These are phyloP conservation scores for Xylariaceae sp. DNA, from an alignment of 2,329 filamentous ascomycete genomes.

Conservation along the genomic window DNA sequence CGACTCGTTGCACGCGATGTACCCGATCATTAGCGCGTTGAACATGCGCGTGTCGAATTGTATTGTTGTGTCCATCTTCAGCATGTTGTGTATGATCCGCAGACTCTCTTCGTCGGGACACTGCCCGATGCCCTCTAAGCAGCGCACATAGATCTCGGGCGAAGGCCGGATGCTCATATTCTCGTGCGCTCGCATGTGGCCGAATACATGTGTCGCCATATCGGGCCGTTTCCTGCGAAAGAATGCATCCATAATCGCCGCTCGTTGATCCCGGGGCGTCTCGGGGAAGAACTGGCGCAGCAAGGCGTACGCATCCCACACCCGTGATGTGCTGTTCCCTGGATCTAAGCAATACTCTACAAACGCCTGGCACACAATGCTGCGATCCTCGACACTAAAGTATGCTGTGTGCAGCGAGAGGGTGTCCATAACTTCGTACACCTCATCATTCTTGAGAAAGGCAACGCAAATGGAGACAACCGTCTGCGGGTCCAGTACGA, in stretches of 20 bases:
- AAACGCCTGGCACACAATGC: conserved; percentile 61
- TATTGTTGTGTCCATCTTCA: conserved; percentile 85
- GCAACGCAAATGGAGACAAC: conserved; percentile 68
- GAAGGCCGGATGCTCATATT: conserved; percentile 62
- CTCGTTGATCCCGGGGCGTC: conserved; percentile 61
- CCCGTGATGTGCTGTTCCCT: conserved; percentile 57
- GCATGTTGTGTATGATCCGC: conserved; percentile 80
- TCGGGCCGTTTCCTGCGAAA: conserved; percentile 74
- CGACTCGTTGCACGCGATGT: conserved; percentile 64
- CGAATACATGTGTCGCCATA: conserved; percentile 82
- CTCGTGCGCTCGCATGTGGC: conserved; percentile 83
- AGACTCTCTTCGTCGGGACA: conserved; percentile 60
- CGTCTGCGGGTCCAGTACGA: conserved; percentile 68
- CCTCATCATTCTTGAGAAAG: conserved; percentile 72
- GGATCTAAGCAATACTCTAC: conserved; percentile 63
- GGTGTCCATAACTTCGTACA: conserved; percentile 75
- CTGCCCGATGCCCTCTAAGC: conserved; percentile 71
- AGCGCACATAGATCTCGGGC: conserved; percentile 70
- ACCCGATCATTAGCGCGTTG: conserved; percentile 85
- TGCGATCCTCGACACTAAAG: conserved; percentile 67
- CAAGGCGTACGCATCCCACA: conserved; percentile 64
- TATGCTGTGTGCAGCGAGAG: conserved; percentile 71
- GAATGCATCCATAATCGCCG: conserved; percentile 75
- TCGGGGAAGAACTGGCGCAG: conserved; percentile 62
- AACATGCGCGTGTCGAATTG: conserved; percentile 71